Evolutionary conservation across 2,329 filamentous ascomycete genomes (phyloP).

Genomic region (Colletotrichum coccodes): DNA sequence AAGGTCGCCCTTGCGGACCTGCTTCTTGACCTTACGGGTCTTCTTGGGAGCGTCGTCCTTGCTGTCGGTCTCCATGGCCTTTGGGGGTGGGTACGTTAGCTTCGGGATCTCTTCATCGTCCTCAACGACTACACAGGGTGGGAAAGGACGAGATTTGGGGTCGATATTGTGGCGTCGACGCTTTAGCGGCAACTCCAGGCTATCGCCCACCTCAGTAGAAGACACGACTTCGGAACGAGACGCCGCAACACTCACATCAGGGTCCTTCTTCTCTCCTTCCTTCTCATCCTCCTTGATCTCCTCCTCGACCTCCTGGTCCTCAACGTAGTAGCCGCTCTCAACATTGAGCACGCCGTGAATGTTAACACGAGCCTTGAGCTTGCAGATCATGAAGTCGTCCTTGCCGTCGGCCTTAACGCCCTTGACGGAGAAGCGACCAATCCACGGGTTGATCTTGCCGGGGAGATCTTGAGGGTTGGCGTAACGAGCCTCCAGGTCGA

Average conservation of each 20-base stretch:
- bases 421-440: slow-evolving; percentile 98
- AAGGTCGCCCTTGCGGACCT: slow-evolving; percentile 96
- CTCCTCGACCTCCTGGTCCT: slow-evolving; percentile 97
- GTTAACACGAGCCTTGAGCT: slow-evolving; percentile 97
- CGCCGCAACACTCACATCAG: slow-evolving; percentile 71
- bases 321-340: slow-evolving; percentile 96
- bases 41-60: slow-evolving; percentile 78
- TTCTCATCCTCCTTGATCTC: slow-evolving; percentile 79
- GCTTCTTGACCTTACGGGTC: slow-evolving; percentile 99
- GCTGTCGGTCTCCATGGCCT: slow-evolving; percentile 89
- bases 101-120: slow-evolving; percentile 9
- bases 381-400: slow-evolving; percentile 99
- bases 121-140: slow-evolving; percentile 1
- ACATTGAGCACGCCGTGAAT: slow-evolving; percentile 96
- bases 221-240: slow-evolving; percentile 11
- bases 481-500: slow-evolving; percentile 95
- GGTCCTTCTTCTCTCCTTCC: slow-evolving; percentile 69
- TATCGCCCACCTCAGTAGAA: slow-evolving; percentile 2
- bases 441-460: slow-evolving; percentile 92
- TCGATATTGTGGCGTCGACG: slow-evolving; percentile 9
- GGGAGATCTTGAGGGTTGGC: slow-evolving; percentile 87
- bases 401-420: slow-evolving; percentile 92
- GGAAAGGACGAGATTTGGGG: not conserved
- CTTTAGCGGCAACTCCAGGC: slow-evolving; percentile 12
- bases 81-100: slow-evolving; percentile 40